Evolutionary conservation across 352 stramenopile species (phyloP).

Genomic region (Globisporangium okanoganense): DNA sequence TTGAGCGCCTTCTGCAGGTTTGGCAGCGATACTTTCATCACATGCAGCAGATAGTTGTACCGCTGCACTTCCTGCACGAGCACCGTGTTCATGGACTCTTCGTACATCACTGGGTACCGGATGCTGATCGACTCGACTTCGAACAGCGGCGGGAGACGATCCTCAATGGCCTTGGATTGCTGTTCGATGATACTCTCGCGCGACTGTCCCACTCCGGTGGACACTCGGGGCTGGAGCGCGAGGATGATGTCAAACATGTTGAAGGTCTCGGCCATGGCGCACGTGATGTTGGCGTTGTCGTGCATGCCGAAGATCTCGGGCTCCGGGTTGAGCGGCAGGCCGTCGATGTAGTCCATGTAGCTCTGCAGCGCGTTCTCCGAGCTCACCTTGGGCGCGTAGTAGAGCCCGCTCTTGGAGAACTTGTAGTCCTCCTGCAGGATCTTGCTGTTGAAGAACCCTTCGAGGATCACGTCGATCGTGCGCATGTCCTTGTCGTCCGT

Average conservation of each 20-base stretch:
- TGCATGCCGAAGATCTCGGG: slow-evolving; percentile 95
- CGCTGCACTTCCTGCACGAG: slow-evolving; percentile 90
- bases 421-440: slow-evolving; percentile 62
- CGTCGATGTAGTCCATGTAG: slow-evolving; percentile 89
- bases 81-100: slow-evolving; percentile 92
- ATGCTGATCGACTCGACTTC: slow-evolving; percentile 86
- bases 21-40: slow-evolving; percentile 84
- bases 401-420: slow-evolving; percentile 71
- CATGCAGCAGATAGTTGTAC: slow-evolving; percentile 82
- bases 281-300: slow-evolving; percentile 94
- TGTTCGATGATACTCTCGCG: slow-evolving; percentile 88
- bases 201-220: slow-evolving; percentile 66
- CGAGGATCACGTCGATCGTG: slow-evolving; percentile 80
- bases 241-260: slow-evolving; percentile 86
- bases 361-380: slow-evolving; percentile 59
- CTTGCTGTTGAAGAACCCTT: slow-evolving; percentile 73
- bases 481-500: slow-evolving; percentile 92
- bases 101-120: slow-evolving; percentile 83
- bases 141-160: slow-evolving; percentile 64
- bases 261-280: slow-evolving; percentile 88
- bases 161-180: slow-evolving; percentile 80
- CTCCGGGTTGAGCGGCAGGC: slow-evolving; percentile 82
- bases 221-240: slow-evolving; percentile 84
- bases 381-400: slow-evolving; percentile 65
- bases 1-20: slow-evolving; percentile 88